These are phyloP conservation scores for Flaveria brownii DNA, from an alignment of 129 eudicot genomes.

Conservation along the genomic window DNA sequence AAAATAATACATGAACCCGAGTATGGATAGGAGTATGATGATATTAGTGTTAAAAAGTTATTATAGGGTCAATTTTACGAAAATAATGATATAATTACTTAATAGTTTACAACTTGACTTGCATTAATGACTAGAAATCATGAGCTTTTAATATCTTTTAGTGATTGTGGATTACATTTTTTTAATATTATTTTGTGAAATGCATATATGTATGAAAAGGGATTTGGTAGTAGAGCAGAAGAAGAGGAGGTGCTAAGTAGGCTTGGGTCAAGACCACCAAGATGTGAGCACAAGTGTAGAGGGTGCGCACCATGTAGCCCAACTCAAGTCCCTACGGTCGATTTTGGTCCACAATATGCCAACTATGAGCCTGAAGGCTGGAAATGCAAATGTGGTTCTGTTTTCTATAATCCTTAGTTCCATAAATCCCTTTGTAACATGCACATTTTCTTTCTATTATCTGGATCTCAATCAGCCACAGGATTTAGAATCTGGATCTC, in stretches of 20 bases:
- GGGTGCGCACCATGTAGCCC: slow-evolving; percentile 59
- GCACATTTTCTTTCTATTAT: background rate
- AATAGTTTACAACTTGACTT: no score
- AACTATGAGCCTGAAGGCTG: slow-evolving; percentile 74
- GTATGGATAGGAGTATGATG: no score
- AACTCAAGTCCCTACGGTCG: slow-evolving; percentile 50
- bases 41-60: no score
- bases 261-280: slow-evolving; percentile 71
- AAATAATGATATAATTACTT: no score
- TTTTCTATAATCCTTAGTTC: slow-evolving; percentile 43
- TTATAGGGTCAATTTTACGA: no score
- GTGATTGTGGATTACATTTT: background rate
- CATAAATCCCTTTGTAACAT: background rate
- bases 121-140: no score
- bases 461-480: no score
- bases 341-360: slow-evolving; percentile 41
- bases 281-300: slow-evolving; percentile 63
- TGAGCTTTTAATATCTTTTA: no score
- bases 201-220: background rate
- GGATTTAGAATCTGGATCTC: no score
- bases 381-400: slow-evolving; percentile 63
- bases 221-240: slow-evolving; percentile 21
- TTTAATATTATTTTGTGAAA: background rate
- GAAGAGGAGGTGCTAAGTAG: slow-evolving; percentile 39
- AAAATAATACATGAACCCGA: no score